These are phyloP conservation scores for Scenedesmus sp. DNA, from an alignment of 163 green algal genomes.

Conservation along the genomic window DNA sequence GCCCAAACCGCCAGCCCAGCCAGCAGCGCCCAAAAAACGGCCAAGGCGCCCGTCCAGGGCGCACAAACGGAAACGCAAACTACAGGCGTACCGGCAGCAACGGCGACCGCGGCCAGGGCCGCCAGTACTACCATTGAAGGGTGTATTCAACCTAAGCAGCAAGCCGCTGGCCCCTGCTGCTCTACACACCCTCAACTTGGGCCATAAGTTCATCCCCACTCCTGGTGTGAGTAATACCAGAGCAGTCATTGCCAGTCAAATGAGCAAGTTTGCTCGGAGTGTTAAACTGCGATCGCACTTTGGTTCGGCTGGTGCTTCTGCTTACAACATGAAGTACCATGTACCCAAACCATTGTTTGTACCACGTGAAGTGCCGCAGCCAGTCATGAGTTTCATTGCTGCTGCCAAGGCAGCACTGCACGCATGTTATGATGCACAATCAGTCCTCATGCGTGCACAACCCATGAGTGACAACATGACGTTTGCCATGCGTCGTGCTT, in stretches of 20 bases:
- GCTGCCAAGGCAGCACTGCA: slow-evolving; percentile 26
- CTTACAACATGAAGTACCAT: slow-evolving; percentile 27
- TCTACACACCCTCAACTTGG: slow-evolving; percentile 5
- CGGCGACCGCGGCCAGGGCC: background rate
- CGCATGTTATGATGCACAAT: slow-evolving; percentile 1
- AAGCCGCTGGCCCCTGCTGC: slow-evolving; percentile 12
- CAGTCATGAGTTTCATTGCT: background rate
- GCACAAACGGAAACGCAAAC: background rate
- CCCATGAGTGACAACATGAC: slow-evolving; percentile 23
- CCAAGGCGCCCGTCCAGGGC: background rate
- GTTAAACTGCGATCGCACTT: background rate
- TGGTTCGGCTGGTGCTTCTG: background rate
- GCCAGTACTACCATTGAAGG: slow-evolving; percentile 7
- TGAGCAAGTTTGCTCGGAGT: slow-evolving; percentile 1
- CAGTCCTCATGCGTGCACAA: background rate
- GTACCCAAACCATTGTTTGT: background rate
- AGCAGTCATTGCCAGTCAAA: background rate
- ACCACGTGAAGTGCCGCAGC: background rate
- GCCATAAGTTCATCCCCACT: slow-evolving; percentile 21
- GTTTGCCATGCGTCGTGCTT: slow-evolving; percentile 1
- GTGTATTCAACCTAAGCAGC: slow-evolving; percentile 34
- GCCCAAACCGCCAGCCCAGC: too few species aligned
- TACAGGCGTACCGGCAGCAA: slow-evolving; percentile 11
- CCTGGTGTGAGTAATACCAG: slow-evolving; percentile 7
- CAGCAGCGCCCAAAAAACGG: too few species aligned